Base-by-base conservation (phyloP, 352 stramenopile genomes). In the Aphanomyces euteiches region DNA sequence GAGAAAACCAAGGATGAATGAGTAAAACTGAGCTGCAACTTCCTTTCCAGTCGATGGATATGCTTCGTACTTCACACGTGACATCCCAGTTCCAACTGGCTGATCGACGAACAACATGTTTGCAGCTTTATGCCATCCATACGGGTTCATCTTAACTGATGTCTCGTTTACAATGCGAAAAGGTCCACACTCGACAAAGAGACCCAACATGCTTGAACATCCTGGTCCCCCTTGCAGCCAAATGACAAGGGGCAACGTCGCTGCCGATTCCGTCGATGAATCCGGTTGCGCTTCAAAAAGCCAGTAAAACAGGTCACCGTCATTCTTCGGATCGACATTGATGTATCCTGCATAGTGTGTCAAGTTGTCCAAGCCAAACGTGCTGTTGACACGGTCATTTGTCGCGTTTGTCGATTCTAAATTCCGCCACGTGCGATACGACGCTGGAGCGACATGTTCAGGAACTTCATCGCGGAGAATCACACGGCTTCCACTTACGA, bases 1-100 rank as follows among this genome's bases (percentile, higher is more conserved):
- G 58, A 98, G 75, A 67, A 99, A 99, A 68, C 97, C 85, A 39
- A 80, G 83, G 28, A 99, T 68, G 61, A 98, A 98, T 45, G 89
- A 81, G 69, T 98, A 93, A 78, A 99, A 98, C 57, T 98, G 90
- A 1, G 75, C 64, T 7, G 84, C 80, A 12, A 95, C 53, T 0
- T 53, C 54, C 13, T 69, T 58, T 63, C 92, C 85, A 60, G 85
- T 76, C 0, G 48, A 73, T 7, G 84, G 80, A 54, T 78, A 84
- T 40, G 80, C 74, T 74, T 89, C 89, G 7, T 78, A 79, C 5
- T 75, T 74, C 7, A 84, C 85, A 57, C 76, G 81, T 28, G 84
- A 92, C 79, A 95, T 89, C 17, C 85, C 87, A 3, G 85, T 93
- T 38, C 85, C 87, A 7, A 95, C 78, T 15, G 87, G 87, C 66